These are phyloP conservation scores for Vigna unguiculata DNA, from an alignment of 306 rosid genomes.

Conservation along the genomic window DNA sequence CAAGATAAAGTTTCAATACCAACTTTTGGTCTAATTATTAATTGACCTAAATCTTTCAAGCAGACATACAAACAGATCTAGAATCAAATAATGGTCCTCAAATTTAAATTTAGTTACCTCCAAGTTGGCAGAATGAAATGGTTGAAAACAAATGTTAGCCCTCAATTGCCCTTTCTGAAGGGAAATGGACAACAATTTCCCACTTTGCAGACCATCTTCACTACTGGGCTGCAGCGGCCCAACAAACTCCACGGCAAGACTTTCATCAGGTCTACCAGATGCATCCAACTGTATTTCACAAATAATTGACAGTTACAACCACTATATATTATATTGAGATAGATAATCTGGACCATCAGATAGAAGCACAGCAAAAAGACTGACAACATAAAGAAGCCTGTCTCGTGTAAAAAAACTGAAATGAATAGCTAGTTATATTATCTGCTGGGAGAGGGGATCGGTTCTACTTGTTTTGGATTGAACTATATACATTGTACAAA, in stretches of 20 bases:
- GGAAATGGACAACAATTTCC: slow-evolving; percentile 73
- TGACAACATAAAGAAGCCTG: not conserved
- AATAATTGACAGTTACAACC: slow-evolving; percentile 37
- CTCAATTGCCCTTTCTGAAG: slow-evolving; percentile 91
- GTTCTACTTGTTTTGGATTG: not conserved
- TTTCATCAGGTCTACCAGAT: slow-evolving; percentile 92
- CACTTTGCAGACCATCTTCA: slow-evolving; percentile 65
- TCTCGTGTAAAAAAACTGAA: slow-evolving; percentile 5
- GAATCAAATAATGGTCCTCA: slow-evolving; percentile 37
- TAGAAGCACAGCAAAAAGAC: not conserved
- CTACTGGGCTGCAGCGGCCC: slow-evolving; percentile 73
- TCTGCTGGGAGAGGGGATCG: too few relatives aligned
- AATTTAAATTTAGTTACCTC: slow-evolving; percentile 66
- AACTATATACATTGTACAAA: not conserved
- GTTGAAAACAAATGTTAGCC: slow-evolving; percentile 78
- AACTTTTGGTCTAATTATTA: not conserved
- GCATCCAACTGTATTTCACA: slow-evolving; percentile 79
- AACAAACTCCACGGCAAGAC: slow-evolving; percentile 80
- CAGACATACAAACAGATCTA: slow-evolving; percentile 36
- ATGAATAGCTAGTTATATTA: slow-evolving; percentile 7
- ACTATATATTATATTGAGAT: slow-evolving; percentile 14
- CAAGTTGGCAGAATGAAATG: slow-evolving; percentile 84
- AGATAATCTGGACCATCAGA: slow-evolving; percentile 28
- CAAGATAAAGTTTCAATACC: slow-evolving; percentile 28
- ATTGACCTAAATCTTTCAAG: slow-evolving; percentile 30